These are phyloP conservation scores for Intubia oerlemansii DNA, from an alignment of 2,329 filamentous ascomycete genomes.

Conservation along the genomic window DNA sequence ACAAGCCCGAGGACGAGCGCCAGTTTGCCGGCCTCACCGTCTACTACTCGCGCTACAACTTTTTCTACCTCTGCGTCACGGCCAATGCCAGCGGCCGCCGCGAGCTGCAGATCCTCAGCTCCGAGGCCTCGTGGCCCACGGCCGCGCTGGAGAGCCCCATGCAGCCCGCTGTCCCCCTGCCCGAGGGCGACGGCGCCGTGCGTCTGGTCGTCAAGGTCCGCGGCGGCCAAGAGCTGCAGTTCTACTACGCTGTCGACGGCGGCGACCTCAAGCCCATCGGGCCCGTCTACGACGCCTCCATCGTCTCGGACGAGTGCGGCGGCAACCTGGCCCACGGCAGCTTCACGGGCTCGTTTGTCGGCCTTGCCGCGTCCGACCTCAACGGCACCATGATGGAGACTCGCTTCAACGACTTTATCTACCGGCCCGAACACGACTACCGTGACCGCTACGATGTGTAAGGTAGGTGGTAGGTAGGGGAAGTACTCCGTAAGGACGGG, in stretches of 20 bases:
- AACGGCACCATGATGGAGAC: slow-evolving; percentile 27
- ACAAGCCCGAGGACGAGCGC: slow-evolving; percentile 30
- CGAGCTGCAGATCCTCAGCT: slow-evolving; percentile 33
- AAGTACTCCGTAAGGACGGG: too few species aligned
- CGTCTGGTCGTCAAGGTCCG: slow-evolving; percentile 28
- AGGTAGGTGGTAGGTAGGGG: too few species aligned
- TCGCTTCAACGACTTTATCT: slow-evolving; percentile 28
- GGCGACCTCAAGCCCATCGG: slow-evolving; percentile 25
- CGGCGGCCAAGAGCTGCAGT: slow-evolving; percentile 30
- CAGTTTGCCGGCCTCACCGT: slow-evolving; percentile 38
- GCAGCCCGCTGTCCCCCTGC: slow-evolving; percentile 24
- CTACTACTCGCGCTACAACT: slow-evolving; percentile 44
- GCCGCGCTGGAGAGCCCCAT: slow-evolving; percentile 23
- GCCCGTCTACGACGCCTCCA: slow-evolving; percentile 33
- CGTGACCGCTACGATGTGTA: slow-evolving; percentile 27
- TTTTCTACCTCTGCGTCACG: slow-evolving; percentile 40
- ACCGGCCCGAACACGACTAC: slow-evolving; percentile 23
- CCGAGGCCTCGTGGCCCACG: slow-evolving; percentile 32
- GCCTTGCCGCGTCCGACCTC: slow-evolving; percentile 31
- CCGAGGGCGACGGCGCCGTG: slow-evolving; percentile 32
- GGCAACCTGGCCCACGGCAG: slow-evolving; percentile 38
- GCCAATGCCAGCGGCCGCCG: slow-evolving; percentile 21
- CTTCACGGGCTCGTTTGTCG: slow-evolving; percentile 40
- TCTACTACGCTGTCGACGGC: slow-evolving; percentile 25
- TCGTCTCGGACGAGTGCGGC: slow-evolving; percentile 40